Evolutionary conservation across 2,329 filamentous ascomycete species (phyloP).

Genomic region (Phialophora tarda): DNA sequence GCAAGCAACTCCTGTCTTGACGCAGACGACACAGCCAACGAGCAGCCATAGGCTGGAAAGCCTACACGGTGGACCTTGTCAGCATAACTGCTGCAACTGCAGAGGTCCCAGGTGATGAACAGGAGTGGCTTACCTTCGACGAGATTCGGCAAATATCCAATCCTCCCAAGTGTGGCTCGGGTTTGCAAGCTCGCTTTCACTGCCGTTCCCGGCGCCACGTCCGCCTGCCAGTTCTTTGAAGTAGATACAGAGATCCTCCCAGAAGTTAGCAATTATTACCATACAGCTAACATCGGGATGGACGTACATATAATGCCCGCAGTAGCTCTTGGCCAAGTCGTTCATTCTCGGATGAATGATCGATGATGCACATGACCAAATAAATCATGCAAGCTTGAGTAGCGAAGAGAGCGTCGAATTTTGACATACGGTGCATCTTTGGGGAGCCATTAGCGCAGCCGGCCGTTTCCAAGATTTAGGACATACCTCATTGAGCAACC

Average conservation of each 20-base stretch:
- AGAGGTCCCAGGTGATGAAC: not conserved
- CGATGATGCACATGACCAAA: conserved; percentile 35
- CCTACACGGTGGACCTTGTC: conserved; percentile 4
- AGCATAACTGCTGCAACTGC: not conserved
- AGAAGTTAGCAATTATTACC: not conserved
- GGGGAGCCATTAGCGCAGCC: not conserved
- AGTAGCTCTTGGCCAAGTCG: conserved; percentile 24
- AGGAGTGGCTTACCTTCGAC: conserved; percentile 28
- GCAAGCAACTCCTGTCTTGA: conserved; percentile 17
- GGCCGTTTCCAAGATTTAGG: not conserved
- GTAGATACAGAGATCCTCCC: not conserved
- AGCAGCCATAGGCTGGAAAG: conserved; percentile 25
- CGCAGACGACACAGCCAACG: conserved; percentile 18
- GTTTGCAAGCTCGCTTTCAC: conserved; percentile 19
- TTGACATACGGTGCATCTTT: conserved; percentile 6
- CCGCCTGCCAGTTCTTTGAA: conserved; percentile 7
- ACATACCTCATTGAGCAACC: not conserved
- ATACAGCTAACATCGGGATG: not conserved
- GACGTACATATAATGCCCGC: not conserved
- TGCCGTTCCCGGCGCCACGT: not conserved
- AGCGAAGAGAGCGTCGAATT: conserved; percentile 28
- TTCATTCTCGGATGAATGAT: conserved; percentile 12
- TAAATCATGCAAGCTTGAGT: conserved; percentile 36
- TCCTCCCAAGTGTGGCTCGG: conserved; percentile 36
- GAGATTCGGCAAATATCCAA: conserved; percentile 39